Base-by-base conservation (phyloP, 208 protist genomes). In the Trypanosoma theileri region DNA sequence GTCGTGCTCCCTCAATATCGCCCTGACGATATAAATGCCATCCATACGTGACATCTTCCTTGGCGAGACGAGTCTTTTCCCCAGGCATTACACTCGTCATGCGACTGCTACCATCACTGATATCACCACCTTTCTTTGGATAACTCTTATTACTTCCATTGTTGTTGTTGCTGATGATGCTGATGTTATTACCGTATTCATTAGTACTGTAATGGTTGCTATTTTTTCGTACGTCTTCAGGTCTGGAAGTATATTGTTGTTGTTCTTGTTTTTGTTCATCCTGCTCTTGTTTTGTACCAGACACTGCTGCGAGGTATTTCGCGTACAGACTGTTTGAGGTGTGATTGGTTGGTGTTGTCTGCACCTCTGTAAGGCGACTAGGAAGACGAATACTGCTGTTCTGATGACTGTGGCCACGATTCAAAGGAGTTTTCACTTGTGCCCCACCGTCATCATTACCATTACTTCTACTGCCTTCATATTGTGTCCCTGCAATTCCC, bases 1-100 rank as follows among this genome's bases (percentile, higher is more conserved):
- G 66, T 41, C 80, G 74, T 51, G 87, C 87, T 3, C 71, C 81
- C 1, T 77, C 76, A 19, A 65, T 55, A 67, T 90, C 82, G 14
- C 84, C 84, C 22, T 85, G 74, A 16, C 79, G 72, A 48, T 85
- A 80, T 17, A 88, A 60, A 4, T 73, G 46, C 87, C 87, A 93
- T 3, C 87, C 87, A 9, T 71, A 59, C 40, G 87, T 86, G 22
- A 90, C 9, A 56, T 59, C 59, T 40, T 63, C 59, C 44, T 81
- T 59, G 26, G 45, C 50, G 19, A 24, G 45, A 26, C 65, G 50
- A 54, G 53, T 46, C 59, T 61, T 42, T 31, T 66, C 56, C 51
- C 58, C 55, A 19, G 44, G 24, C 12, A 22, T 17, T 22, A 14
- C 28, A 56, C 52, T 69, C n/a, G 61, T 7, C 1, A 60, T 14